Evolutionary conservation across 2,329 filamentous ascomycete genomes (phyloP), one percentile per base, ranked within the genome.

Genomic region (Exutisphaerella laricina): DNA sequence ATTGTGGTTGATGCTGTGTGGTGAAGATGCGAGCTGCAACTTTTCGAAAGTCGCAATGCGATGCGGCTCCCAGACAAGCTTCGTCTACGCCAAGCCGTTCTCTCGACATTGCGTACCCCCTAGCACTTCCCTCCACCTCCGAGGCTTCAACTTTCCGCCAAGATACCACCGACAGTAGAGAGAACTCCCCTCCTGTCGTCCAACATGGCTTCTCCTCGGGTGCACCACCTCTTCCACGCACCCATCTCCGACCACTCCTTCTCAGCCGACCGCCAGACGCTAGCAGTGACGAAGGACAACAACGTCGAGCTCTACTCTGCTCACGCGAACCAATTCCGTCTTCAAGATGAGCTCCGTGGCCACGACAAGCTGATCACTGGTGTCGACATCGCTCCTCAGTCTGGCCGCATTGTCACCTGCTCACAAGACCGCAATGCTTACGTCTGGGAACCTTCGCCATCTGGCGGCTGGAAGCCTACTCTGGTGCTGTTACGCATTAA

Each of bases 241-340:
- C 88, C 90, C 49, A 96, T 98, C 63, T 87, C 88, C 55, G 92
- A 98, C 74, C 92, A 98, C 70, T 96, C 90, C 45, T 98, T 98
- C 79, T 95, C 89, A 53, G 82, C 88, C 50, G 92, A 98, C 70
- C 86, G 82, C 64, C 74, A 82, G 66, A 89, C 84, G 20, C 78
- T 98, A 45, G 92, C 92, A 45, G 89, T 98, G 45, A 86, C 90
- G 51, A 85, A 88, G 59, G 90, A 97, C 65, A 88, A 84, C 62
- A 79, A 80, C 56, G 84, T 98, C 60, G 88, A 96, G 73, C 81
- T 98, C 30, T 97, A 96, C 67, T 73, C 77, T 59, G 78, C 75
- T 58, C 75, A 75, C 43, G 88, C 85, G 62, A 49, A 43, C 43
- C 80, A 72, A 60, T 53, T 96, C 89, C 70, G 80, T 80, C 74